A percentile compares a stretch with the other conserved stretches of the same genome.
These are phyloP conservation scores for Anastatica hierochuntica DNA, from an alignment of 345 rosid species.

Conservation along the genomic window DNA sequence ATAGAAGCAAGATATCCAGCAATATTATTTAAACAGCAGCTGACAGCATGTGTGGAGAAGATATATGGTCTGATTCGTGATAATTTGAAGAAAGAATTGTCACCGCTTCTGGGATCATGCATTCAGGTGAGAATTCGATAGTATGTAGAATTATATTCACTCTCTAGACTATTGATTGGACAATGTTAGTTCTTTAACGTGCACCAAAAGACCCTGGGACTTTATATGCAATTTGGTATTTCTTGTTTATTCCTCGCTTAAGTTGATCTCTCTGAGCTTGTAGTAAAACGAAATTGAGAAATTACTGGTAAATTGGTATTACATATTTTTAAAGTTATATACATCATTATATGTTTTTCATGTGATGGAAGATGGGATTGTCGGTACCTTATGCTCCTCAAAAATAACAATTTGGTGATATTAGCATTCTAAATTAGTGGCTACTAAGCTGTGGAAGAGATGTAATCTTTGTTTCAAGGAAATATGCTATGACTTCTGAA, in stretches of 20 bases:
- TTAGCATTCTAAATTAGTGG: not conserved
- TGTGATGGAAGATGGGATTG: not conserved
- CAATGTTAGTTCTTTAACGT: slow-evolving; percentile 1
- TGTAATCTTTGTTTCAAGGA: slow-evolving; percentile 4
- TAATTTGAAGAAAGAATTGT: slow-evolving; percentile 84
- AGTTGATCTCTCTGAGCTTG: not conserved
- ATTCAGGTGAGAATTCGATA: slow-evolving; percentile 56
- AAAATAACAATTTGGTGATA: not conserved
- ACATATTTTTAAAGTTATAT: not conserved
- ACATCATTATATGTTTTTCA: slow-evolving; percentile 3
- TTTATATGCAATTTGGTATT: not conserved
- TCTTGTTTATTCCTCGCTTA: not conserved
- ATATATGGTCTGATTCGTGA: slow-evolving; percentile 95
- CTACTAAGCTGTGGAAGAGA: not conserved
- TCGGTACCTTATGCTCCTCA: not conserved
- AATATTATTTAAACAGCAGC: slow-evolving; percentile 82
- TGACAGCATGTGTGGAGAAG: slow-evolving; percentile 97
- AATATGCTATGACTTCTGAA: not conserved
- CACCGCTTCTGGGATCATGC: slow-evolving; percentile 70
- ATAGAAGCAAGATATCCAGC: slow-evolving; percentile 97
- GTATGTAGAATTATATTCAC: not conserved
- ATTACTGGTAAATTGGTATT: not conserved
- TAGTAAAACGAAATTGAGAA: too few relatives aligned
- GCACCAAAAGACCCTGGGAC: slow-evolving; percentile 2
- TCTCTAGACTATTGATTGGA: slow-evolving; percentile 2